Evolutionary conservation across 2,329 filamentous ascomycete genomes (phyloP).

Genomic region (Hymenoscyphus occultus): DNA sequence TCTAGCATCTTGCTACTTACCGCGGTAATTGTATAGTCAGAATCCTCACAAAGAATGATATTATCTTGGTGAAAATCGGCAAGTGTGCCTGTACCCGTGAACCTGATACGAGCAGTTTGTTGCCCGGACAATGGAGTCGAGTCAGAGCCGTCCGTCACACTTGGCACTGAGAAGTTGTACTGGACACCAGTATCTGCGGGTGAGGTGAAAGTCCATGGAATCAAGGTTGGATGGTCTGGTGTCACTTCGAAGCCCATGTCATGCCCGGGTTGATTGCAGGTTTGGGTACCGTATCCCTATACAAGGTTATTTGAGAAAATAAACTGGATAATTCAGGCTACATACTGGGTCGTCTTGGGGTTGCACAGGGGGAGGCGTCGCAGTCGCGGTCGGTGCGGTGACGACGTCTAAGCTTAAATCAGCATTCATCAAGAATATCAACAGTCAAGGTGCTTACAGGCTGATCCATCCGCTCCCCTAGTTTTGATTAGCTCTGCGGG

Average conservation of each 20-base stretch:
- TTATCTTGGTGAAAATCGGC: not conserved
- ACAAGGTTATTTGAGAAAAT: not conserved
- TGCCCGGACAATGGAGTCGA: not conserved
- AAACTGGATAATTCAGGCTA: no score
- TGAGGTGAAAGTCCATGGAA: not conserved
- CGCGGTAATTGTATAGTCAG: not conserved
- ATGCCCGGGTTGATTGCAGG: not conserved
- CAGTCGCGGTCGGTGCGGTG: no score
- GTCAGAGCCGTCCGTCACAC: not conserved
- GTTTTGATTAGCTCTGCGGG: no score
- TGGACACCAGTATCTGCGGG: not conserved
- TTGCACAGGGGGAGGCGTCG: no score
- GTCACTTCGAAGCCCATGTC: conserved; percentile 3
- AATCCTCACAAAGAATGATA: not conserved
- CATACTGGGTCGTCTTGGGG: no score
- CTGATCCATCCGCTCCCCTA: no score
- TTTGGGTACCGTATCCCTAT: not conserved
- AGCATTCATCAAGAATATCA: no score
- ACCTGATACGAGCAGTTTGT: not conserved
- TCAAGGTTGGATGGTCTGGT: not conserved
- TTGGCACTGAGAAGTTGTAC: not conserved
- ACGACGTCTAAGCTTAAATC: no score
- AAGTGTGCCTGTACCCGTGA: not conserved
- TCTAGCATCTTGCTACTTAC: not conserved
- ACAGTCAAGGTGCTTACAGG: no score